Evolutionary conservation across 768 basidiomycete species (phyloP).

Genomic region (Hygrophorus russula): DNA sequence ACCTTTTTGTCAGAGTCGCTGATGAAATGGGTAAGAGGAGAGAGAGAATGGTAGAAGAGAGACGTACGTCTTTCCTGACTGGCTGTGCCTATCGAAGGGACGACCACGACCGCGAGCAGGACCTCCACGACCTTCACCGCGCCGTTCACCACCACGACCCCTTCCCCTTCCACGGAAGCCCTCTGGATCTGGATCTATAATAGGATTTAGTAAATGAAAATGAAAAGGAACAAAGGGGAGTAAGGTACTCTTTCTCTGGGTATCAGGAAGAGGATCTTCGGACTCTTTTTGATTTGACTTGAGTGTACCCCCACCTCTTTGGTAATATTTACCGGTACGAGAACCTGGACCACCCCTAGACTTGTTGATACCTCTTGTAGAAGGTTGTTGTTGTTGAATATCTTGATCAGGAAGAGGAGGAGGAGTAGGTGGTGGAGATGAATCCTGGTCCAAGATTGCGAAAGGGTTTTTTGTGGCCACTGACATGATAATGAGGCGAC

Average conservation of each 20-base stretch:
- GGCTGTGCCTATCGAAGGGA: conserved; percentile 77
- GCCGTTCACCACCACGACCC: conserved; percentile 31
- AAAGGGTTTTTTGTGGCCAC: conserved; percentile 85
- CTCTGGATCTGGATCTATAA: conserved; percentile 25
- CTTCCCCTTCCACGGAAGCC: conserved; percentile 36
- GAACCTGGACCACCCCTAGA: conserved; percentile 45
- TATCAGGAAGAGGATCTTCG: conserved; percentile 15
- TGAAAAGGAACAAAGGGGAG: conserved; percentile 1
- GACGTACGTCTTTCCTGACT: conserved; percentile 72
- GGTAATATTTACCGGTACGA: conserved; percentile 61
- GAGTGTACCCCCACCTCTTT: conserved; percentile 40
- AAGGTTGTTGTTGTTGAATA: conserved; percentile 27
- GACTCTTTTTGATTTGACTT: conserved; percentile 30
- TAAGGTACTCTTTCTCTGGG: conserved; percentile 24
- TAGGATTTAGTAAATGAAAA: conserved; percentile 10
- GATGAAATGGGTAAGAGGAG: conserved; percentile 7
- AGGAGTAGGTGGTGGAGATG: conserved; percentile 31
- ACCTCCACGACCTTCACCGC: conserved; percentile 36
- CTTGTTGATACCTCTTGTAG: conserved; percentile 34
- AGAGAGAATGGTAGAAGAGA: conserved; percentile 5
- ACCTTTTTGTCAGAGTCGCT: conserved; percentile 95
- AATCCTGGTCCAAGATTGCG: conserved; percentile 61
- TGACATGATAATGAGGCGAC: conserved; percentile 58
- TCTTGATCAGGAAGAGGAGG: conserved; percentile 19
- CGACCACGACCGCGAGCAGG: conserved; percentile 50